These are phyloP conservation scores for Xerocomus potaroensis DNA, from an alignment of 768 basidiomycete genomes.

Conservation along the genomic window DNA sequence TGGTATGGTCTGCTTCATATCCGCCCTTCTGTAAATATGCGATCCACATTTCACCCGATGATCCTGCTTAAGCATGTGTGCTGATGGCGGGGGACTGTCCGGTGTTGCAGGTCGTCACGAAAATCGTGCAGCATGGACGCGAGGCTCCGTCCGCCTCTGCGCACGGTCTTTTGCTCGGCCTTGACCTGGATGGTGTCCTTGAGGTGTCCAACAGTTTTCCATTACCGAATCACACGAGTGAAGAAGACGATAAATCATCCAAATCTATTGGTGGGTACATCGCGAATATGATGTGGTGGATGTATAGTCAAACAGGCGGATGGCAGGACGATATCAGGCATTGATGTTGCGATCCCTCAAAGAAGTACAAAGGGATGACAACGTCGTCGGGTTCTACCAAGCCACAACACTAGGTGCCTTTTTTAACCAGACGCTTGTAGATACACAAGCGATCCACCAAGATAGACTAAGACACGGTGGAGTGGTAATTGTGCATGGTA, in stretches of 20 bases:
- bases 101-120: conserved; percentile 71
- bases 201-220: conserved; percentile 92
- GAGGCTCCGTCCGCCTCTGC: conserved; percentile 72
- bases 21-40: not conserved
- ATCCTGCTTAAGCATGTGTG: not conserved
- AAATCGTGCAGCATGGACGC: conserved; percentile 89
- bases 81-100: conserved; percentile 12
- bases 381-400: conserved; percentile 92
- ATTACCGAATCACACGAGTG: conserved; percentile 64
- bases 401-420: conserved; percentile 83
- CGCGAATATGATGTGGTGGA: conserved; percentile 5
- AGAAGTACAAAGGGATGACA: conserved; percentile 89
- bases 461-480: conserved; percentile 84
- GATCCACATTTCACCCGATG: conserved; percentile 1
- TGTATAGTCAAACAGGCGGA: not conserved
- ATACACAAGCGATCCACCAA: conserved; percentile 82
- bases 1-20: conserved; percentile 52
- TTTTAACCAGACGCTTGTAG: conserved; percentile 74
- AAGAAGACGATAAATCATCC: conserved; percentile 79
- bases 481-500: conserved; percentile 80
- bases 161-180: conserved; percentile 82
- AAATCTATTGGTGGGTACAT: conserved; percentile 63
- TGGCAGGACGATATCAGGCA: conserved; percentile 71
- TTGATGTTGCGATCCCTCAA: conserved; percentile 84
- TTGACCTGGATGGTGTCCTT: conserved; percentile 87